Conservation (phyloP, 108 stramenopile genomes). For the Skeletonema marinoi region DNA sequence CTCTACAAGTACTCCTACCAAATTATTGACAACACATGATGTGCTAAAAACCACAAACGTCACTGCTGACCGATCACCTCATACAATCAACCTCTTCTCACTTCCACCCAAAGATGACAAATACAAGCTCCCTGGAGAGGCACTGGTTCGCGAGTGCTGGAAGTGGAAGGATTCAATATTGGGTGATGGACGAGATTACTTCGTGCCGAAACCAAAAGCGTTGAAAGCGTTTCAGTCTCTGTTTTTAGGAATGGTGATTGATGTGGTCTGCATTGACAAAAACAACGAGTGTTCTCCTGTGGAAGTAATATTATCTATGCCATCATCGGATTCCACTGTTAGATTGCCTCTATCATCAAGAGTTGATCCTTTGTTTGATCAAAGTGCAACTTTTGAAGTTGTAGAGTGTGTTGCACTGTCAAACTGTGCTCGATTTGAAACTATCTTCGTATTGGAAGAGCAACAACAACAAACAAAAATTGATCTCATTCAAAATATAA, state of each 20-base stretch:
- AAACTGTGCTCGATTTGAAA: conserved; percentile 79
- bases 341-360: not conserved
- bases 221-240: conserved; percentile 55
- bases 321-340: not conserved
- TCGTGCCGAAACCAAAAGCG: conserved; percentile 76
- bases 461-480: not conserved
- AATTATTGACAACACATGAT: not conserved
- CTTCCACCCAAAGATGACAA: conserved; percentile 35
- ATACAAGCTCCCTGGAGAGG: conserved; percentile 22
- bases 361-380: not conserved
- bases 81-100: conserved; percentile 36
- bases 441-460: conserved; percentile 37
- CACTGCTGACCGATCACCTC: not conserved
- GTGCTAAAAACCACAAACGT: not conserved
- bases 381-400: conserved; percentile 1
- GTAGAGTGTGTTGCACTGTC: conserved; percentile 70
- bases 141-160: conserved; percentile 63
- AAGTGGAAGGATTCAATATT: conserved; percentile 78
- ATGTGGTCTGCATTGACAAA: not conserved
- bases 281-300: not conserved
- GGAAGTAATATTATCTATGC: not conserved
- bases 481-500: not conserved
- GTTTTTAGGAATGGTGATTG: conserved; percentile 39
- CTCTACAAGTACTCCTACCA: not conserved
- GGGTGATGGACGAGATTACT: conserved; percentile 85